Base-by-base conservation (phyloP, 108 stramenopile species). In the Cylindrotheca closterium region DNA sequence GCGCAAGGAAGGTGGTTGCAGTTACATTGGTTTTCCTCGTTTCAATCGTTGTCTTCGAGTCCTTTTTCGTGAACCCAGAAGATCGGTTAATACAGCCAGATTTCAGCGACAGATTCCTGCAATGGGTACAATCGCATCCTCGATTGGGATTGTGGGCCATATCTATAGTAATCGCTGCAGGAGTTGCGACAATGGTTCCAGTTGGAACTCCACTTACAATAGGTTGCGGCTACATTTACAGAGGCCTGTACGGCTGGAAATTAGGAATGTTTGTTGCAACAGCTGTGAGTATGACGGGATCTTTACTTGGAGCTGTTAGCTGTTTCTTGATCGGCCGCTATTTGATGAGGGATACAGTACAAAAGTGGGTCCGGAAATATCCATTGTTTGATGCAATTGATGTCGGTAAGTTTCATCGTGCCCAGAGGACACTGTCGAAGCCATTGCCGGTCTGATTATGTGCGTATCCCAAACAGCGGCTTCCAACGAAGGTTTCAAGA, bases 311-410 rank as follows among this genome's bases (percentile, higher is more conserved):
- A 12, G 79, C 82, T n/a, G 79, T 85, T 27, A 52, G 55, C 37
- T 89, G 88, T 37, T 93, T 93, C 51, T 42, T 87, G 24, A 48
- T 93, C 54, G 91, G 91, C 31, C 71, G 91, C 49, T 87, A 93
- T 55, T 60, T 89, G 2, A 79, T 93, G 78, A 70, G 85, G 47
- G 84, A 87, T 33, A 71, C 78, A n/a, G 88, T 93, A 2, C 77
- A 87, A 32, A 71, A 66, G 17, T 93, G 88, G 88, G 78, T 79
- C 33, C 67, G 79, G 33, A 87, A 87, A 47, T 89, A 88, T 86
- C 91, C 91, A 15, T 49, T 93, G n/a, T 93, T 93, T 80, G 91
- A 85, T 58, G 84, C 91, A 1, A 86, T 93, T 61, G 88, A 93
- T 80, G 56, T 76, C 46, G 86, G 82, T 87, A 63, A 56, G 82